Conservation (phyloP, 768 basidiomycete species). For the Tephrocybe sp. region DNA sequence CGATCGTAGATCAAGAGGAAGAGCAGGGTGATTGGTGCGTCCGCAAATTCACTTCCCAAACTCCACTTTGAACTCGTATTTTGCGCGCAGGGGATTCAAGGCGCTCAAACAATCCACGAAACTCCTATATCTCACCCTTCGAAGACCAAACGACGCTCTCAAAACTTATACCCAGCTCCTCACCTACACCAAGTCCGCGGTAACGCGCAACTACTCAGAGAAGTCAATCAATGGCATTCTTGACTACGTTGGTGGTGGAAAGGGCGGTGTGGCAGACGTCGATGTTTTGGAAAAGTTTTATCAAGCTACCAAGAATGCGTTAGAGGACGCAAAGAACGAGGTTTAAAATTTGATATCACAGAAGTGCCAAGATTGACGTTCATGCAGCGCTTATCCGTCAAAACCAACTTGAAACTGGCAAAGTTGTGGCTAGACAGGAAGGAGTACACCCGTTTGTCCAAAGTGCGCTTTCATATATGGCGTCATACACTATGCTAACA, state of each 20-base stretch:
- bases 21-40: slow-evolving; percentile 92
- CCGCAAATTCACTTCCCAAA: not conserved
- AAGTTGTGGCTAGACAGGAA: slow-evolving; percentile 96
- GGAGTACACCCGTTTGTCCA: slow-evolving; percentile 82
- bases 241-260: slow-evolving; percentile 94
- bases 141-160: slow-evolving; percentile 82
- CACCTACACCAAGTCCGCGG: slow-evolving; percentile 93
- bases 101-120: slow-evolving; percentile 98
- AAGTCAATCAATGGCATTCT: slow-evolving; percentile 98
- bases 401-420: slow-evolving; percentile 95
- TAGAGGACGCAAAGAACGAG: slow-evolving; percentile 96
- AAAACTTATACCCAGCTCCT: slow-evolving; percentile 84
- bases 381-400: slow-evolving; percentile 81
- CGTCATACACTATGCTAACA: slow-evolving; percentile 1
- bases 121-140: slow-evolving; percentile 77
- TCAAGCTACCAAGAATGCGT: slow-evolving; percentile 84
- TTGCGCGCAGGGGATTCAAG: slow-evolving; percentile 86
- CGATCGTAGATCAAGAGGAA: slow-evolving; percentile 88
- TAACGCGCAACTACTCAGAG: slow-evolving; percentile 95
- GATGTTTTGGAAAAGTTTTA: slow-evolving; percentile 94
- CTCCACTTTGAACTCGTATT: slow-evolving; percentile 1
- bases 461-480: slow-evolving; percentile 42
- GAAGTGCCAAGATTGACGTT: slow-evolving; percentile 1
- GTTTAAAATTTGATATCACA: slow-evolving; percentile 39
- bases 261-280: slow-evolving; percentile 76